These are phyloP conservation scores for Meyerozyma smithsonii DNA, from an alignment of 1,139 yeast species.

Conservation along the genomic window DNA sequence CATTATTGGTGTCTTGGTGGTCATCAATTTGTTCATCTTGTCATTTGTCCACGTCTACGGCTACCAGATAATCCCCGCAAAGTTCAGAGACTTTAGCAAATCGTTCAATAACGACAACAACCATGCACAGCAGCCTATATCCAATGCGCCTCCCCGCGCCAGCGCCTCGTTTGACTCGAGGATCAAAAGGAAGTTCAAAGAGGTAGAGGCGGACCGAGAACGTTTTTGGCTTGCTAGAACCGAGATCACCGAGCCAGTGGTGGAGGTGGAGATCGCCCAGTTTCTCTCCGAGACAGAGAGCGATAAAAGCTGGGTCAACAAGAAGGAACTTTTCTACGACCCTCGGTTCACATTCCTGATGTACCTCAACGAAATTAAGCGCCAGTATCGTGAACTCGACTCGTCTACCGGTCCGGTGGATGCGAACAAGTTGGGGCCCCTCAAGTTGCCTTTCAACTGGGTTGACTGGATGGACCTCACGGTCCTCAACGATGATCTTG, in stretches of 20 bases:
- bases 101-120: slow-evolving; percentile 1
- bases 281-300: slow-evolving; percentile 15
- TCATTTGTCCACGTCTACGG: background rate
- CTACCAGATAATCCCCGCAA: background rate
- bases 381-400: slow-evolving; percentile 1
- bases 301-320: slow-evolving; percentile 15
- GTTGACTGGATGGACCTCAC: slow-evolving; percentile 17
- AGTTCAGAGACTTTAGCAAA: background rate
- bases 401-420: slow-evolving; percentile 5
- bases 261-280: slow-evolving; percentile 6
- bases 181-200: slow-evolving; percentile 5
- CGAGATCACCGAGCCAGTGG: slow-evolving; percentile 7
- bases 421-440: slow-evolving; percentile 14
- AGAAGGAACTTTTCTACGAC: slow-evolving; percentile 12
- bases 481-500: slow-evolving; percentile 8
- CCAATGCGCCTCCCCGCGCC: slow-evolving; percentile 3
- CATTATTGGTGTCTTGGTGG: background rate
- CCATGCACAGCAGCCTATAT: slow-evolving; percentile 7
- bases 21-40: background rate
- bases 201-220: slow-evolving; percentile 9
- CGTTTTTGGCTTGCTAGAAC: slow-evolving; percentile 15
- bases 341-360: slow-evolving; percentile 16
- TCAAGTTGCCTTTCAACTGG: slow-evolving; percentile 17
- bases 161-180: slow-evolving; percentile 6
- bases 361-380: slow-evolving; percentile 10